Evolutionary conservation across 495 filamentous ascomycete genomes (phyloP), one percentile per base, ranked within the genome.

Genomic region (Penicillium lagena): DNA sequence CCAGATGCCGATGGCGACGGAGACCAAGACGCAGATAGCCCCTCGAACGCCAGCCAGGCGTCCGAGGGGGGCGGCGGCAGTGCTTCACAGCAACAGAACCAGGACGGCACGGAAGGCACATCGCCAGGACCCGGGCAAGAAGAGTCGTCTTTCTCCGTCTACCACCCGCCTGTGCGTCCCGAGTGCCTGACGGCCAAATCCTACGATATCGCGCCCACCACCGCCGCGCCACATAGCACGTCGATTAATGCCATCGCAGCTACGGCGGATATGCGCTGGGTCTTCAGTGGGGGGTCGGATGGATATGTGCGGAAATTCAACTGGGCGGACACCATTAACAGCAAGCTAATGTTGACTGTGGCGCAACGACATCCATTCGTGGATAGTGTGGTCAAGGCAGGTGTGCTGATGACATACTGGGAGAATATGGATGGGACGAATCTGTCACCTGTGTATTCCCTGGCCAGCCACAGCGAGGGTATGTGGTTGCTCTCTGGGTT

Each of bases 351-450:
- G 62, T 70, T 99, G 52, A 99, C 93, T 0, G 93, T 99, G 7
- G 93, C 93, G 34, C 93, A 99, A 68, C 71, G 86, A 39, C 93
- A 99, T 66, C 93, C 94, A 0, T 99, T 97, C 52, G 93, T 99
- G 30, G 93, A 99, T 58, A 95, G 87, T 50, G 93, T 99, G 12
- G 85, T 88, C 33, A 97, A 96, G 62, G 90, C 90, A 10, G 93
- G 91, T 1, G 81, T 95, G 12, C 66, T 96, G 41, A 80, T 95
- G 77, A 93, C 84, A 55, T 98, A 97, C 60, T 99, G 94, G 93
- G 94, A 94, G 59, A 97, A 96, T 51, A 72, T 69, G 59, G 81
- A 86, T 49, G 79, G 63, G 3, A 66, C 53, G 42, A 47, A 58
- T 29, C 34, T 91, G 29, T 94, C 88, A 15, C 89, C 93, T 0